Evolutionary conservation across 257 asterid genomes (phyloP).

Genomic region (Linaria vulgaris): DNA sequence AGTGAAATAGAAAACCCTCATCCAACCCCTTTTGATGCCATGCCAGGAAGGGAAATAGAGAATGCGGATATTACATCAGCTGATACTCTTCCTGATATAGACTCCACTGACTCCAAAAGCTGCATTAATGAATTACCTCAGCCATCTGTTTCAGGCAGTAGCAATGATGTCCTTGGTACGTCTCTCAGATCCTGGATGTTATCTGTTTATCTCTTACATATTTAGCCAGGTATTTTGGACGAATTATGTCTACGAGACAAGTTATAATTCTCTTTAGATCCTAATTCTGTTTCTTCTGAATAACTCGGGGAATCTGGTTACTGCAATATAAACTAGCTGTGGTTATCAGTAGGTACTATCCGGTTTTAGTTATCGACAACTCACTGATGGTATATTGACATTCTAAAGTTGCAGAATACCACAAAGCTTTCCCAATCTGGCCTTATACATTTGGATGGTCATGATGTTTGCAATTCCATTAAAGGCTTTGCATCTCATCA

Average conservation of each 20-base stretch:
- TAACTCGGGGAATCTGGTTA: slow-evolving; percentile 10
- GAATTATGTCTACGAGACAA: neutral
- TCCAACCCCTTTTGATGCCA: slow-evolving; percentile 47
- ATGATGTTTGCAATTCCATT: neutral
- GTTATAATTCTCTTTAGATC: neutral
- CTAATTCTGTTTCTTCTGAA: slow-evolving; percentile 3
- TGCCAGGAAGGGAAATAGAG: slow-evolving; percentile 58
- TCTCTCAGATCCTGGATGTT: slow-evolving; percentile 24
- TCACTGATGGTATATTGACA: neutral
- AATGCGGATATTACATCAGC: slow-evolving; percentile 45
- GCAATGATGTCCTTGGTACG: slow-evolving; percentile 50
- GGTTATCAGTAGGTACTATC: neutral
- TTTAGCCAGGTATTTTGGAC: neutral
- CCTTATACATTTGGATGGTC: neutral
- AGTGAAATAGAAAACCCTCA: no score
- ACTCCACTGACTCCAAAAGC: slow-evolving; percentile 51
- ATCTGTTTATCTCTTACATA: slow-evolving; percentile 12
- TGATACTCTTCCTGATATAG: slow-evolving; percentile 60
- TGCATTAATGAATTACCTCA: slow-evolving; percentile 50
- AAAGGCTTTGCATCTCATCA: neutral
- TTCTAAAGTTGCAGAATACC: slow-evolving; percentile 4
- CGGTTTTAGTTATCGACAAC: slow-evolving; percentile 1
- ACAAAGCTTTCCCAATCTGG: slow-evolving; percentile 5
- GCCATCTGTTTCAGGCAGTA: slow-evolving; percentile 35
- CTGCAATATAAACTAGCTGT: neutral